Evolutionary conservation across 768 basidiomycete genomes (phyloP).

Genomic region (Serpula lacrymans): DNA sequence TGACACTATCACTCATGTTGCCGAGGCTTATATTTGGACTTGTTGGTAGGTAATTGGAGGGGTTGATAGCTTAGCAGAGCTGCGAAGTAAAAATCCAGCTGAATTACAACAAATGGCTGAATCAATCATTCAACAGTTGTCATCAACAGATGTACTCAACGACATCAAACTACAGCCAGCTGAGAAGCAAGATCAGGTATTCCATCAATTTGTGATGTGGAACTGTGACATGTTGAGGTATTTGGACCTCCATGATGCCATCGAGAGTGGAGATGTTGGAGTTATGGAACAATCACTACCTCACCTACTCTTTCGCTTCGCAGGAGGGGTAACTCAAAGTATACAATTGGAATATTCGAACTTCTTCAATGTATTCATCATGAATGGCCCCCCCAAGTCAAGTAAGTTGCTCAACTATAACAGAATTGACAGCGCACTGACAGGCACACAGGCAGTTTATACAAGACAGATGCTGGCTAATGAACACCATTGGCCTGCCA

Average conservation of each 20-base stretch:
- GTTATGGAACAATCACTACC: conserved; percentile 21
- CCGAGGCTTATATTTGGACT: conserved; percentile 34
- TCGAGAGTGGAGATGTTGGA: conserved; percentile 28
- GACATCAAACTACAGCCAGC: conserved; percentile 6
- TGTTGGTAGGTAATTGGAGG: conserved; percentile 26
- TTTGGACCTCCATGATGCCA: conserved; percentile 32
- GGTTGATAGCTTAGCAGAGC: conserved; percentile 21
- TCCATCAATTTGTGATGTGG: conserved; percentile 28
- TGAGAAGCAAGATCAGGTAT: conserved; percentile 22
- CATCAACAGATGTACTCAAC: conserved; percentile 28
- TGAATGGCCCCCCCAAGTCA: conserved; percentile 30
- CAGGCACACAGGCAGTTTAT: conserved; percentile 23
- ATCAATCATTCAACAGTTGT: conserved; percentile 20
- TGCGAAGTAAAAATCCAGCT: conserved; percentile 21
- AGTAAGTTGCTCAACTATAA: conserved; percentile 14
- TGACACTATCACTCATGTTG: conserved; percentile 33
- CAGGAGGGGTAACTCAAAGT: conserved; percentile 34
- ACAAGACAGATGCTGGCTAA: conserved; percentile 26
- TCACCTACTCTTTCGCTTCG: conserved; percentile 27
- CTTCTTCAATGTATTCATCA: conserved; percentile 26
- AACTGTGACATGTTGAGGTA: conserved; percentile 35
- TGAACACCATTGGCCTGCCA: conserved; percentile 24
- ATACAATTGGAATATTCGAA: conserved; percentile 31
- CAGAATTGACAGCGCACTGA: background rate
- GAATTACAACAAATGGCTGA: conserved; percentile 25